Evolutionary conservation across 2,329 filamentous ascomycete species (phyloP).

Genomic region (Raffaelea albimanens): DNA sequence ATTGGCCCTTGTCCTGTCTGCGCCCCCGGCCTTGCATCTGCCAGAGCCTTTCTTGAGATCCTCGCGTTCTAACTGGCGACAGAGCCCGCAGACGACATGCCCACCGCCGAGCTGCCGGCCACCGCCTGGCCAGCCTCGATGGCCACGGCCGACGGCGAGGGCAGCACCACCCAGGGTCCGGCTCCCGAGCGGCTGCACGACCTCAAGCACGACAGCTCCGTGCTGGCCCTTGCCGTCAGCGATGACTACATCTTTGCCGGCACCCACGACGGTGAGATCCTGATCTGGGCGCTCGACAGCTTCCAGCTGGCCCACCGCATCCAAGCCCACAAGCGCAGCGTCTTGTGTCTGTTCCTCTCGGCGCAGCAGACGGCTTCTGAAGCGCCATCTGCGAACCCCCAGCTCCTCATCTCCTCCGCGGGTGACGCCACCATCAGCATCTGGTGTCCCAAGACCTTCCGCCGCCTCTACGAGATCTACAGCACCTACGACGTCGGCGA

Average conservation of each 20-base stretch:
- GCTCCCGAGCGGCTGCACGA: constrained; percentile 62
- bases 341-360: constrained; percentile 78
- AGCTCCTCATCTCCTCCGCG: constrained; percentile 79
- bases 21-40: too few relatives aligned
- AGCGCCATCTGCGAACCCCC: constrained; percentile 43
- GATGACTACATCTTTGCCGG: constrained; percentile 80
- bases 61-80: not conserved
- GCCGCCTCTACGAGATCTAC: constrained; percentile 79
- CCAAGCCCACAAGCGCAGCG: constrained; percentile 83
- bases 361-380: constrained; percentile 47
- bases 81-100: constrained; percentile 9
- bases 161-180: constrained; percentile 9
- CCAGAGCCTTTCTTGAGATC: too few relatives aligned
- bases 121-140: constrained; percentile 14
- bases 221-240: constrained; percentile 75
- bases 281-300: constrained; percentile 82
- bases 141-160: constrained; percentile 8
- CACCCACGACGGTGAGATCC: constrained; percentile 86
- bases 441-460: constrained; percentile 72
- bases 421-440: constrained; percentile 92
- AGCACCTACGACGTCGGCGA: constrained; percentile 92
- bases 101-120: constrained; percentile 3
- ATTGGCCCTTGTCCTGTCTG: too few relatives aligned
- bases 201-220: constrained; percentile 67
- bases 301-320: constrained; percentile 73